Evolutionary conservation across 306 rosid species (phyloP), one percentile per base, ranked within the genome.

Genomic region (Ziziphus jujuba): DNA sequence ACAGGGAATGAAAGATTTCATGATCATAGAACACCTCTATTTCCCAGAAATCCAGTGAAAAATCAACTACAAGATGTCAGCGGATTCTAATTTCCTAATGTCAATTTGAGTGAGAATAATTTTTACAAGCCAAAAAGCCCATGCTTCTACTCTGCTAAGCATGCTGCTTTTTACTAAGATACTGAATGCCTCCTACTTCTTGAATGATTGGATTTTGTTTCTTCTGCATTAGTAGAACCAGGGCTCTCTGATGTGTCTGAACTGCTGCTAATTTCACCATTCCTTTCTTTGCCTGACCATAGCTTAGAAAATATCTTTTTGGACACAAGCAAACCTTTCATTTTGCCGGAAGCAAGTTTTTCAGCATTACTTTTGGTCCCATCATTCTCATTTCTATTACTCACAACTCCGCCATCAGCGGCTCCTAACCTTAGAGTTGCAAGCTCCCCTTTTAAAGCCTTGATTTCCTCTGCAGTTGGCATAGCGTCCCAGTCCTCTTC

Each of bases 161-260:
- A 78, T 57, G 66, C 35, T 57, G 66, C 35, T 64, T 65, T 54
- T 19, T 31, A 51, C 82, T 83, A 93, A 51, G 98, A 93, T 59
- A 84, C 67, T 1, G 97, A 90, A 49, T 82, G 89, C 71, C 95
- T 86, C 80, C 87, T 82, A 80, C 96, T 93, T 85, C 97, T 86
- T 12, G 93, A 87, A 23, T 91, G 90, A 3, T 91, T 87, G 12
- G 97, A 90, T 47, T 90, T 92, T 14, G 96, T 87, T 72, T 92
- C 97, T 71, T 88, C 93, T 20, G 82, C 84, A 58, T 81, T 86
- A 0, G 90, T 82, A 65, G 96, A 87, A 76, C 85, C 92, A 31
- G 90, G 97, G 74, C 98, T 93, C 28, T 88, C 98, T 3, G 97
- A 93, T 5, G 98, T 89, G 69, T 93, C 92, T 2, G 95, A 90